Conservation (phyloP, 768 basidiomycete species). For the Daedaleopsis sinensis region DNA sequence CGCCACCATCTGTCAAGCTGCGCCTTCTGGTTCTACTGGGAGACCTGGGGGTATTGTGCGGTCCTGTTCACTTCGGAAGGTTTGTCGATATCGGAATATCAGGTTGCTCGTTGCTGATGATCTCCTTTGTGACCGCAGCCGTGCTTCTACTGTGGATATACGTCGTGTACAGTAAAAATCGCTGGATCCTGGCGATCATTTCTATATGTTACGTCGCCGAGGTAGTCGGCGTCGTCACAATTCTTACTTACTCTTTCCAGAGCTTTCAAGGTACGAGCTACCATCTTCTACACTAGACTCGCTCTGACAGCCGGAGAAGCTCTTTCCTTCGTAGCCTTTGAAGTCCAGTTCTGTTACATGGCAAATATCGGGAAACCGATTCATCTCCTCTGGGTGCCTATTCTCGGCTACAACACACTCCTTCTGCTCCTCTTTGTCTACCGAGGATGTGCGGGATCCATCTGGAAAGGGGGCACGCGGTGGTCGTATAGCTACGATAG, state of each 20-base stretch:
- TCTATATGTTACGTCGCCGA: constrained; percentile 22
- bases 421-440: constrained; percentile 30
- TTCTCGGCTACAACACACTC: constrained; percentile 22
- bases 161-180: constrained; percentile 31
- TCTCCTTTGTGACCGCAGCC: constrained; percentile 16
- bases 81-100: neutral
- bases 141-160: constrained; percentile 36
- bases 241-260: constrained; percentile 27
- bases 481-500: constrained; percentile 10
- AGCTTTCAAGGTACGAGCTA: constrained; percentile 13
- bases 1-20: constrained; percentile 14
- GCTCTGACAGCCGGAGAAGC: constrained; percentile 8
- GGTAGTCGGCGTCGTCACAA: constrained; percentile 20
- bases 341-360: constrained; percentile 26
- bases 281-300: neutral
- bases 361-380: constrained; percentile 14
- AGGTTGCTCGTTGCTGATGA: neutral
- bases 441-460: constrained; percentile 22
- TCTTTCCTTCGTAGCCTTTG: constrained; percentile 7
- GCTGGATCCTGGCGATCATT: constrained; percentile 22
- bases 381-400: constrained; percentile 21
- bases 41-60: constrained; percentile 29
- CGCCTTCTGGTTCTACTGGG: constrained; percentile 34
- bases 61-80: constrained; percentile 25
- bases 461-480: neutral